Evolutionary conservation across 257 asterid species (phyloP), one percentile per base, ranked within the genome.

Genomic region (Ocimum tenuiflorum): DNA sequence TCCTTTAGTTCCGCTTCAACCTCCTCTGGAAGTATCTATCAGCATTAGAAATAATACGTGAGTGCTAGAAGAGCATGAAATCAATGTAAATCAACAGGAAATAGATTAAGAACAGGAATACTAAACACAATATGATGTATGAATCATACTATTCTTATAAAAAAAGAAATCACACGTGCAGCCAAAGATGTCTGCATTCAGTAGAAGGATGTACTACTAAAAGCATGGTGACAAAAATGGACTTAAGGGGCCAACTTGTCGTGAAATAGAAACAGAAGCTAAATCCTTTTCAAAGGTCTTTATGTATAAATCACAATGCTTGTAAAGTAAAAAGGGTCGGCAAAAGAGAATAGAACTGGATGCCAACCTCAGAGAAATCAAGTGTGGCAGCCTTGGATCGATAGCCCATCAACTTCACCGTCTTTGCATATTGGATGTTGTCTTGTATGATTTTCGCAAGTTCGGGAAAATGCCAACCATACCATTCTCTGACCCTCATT

Each of bases 401-500:
- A 76, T 86, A 74, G 24, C 97, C 96, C 96, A 88, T 91, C 79
- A 91, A 76, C 78, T 86, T 86, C 59, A 86, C 96, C 0, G 91
- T 38, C 85, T 84, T 91, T 8, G 97, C 83, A 78, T 91, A 91
- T 9, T 61, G 81, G 68, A 91, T 91, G 60, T 86, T 88, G 68
- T 91, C 96, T 68, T 76, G 85, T n/a, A 91, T 77, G 46, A 91
- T 91, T 88, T 91, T 91, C 12, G 95, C 95, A 53, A 91, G 96
- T 77, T 91, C 96, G 0, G 96, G 97, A 47, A 91, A 91, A 81
- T 91, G 97, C 97, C 96, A 91, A 33, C 97, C 97, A 29, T 86
- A 88, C 97, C 97, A 91, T 75, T 91, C 96, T 58, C 96, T 80
- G 31, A 91, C 97, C 78, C 97, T 84, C 97, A 91, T 91, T 7